Evolutionary conservation across 176 grass and related monocot genomes (phyloP).

Genomic region (Hordeum vulgare): MorexV3_pseudomolecules_assembly NC_058520.1:434385422-434385921

Average conservation of each 20-base stretch:
- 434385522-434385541: neutral
- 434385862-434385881: neutral
- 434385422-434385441: slow-evolving; percentile 45
- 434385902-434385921: neutral
- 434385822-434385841: neutral
- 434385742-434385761: neutral
- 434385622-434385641: neutral
- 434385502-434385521: neutral
- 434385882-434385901: neutral
- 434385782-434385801: neutral
- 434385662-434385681: neutral
- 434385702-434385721: neutral
- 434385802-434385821: neutral
- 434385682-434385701: neutral
- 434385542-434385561: neutral
- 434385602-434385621: neutral
- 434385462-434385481: neutral
- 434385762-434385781: neutral
- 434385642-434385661: neutral
- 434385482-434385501: slow-evolving; percentile 31
- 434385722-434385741: neutral
- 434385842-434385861: neutral
- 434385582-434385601: neutral
- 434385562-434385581: neutral
- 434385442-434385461: slow-evolving; percentile 27